Evolutionary conservation across 306 rosid species (phyloP).

Genomic region (Prunus dulcis): DNA sequence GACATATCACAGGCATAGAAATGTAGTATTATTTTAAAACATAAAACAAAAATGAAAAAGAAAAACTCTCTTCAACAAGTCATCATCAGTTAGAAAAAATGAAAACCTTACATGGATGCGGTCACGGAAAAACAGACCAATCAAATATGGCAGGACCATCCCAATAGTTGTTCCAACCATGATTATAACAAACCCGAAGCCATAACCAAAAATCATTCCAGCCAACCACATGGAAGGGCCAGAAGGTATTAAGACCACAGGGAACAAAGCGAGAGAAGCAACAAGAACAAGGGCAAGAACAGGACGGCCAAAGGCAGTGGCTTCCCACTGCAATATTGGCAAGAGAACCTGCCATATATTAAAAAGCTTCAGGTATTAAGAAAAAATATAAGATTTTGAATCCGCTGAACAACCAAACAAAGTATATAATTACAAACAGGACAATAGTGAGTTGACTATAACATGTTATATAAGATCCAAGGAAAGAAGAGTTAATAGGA

Average conservation of each 20-base stretch:
- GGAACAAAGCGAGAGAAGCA: slow-evolving; percentile 90
- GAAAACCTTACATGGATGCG: slow-evolving; percentile 78
- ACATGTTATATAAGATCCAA: not conserved
- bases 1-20: slow-evolving; percentile 9
- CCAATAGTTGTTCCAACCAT: slow-evolving; percentile 98
- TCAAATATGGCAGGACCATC: slow-evolving; percentile 90
- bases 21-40: not conserved
- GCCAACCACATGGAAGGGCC: slow-evolving; percentile 99
- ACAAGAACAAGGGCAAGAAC: slow-evolving; percentile 80
- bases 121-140: slow-evolving; percentile 78
- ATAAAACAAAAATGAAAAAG: not conserved
- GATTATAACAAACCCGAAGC: slow-evolving; percentile 83
- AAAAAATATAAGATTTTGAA: slow-evolving; percentile 2
- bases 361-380: slow-evolving; percentile 9
- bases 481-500: slow-evolving; percentile 13
- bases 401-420: not conserved
- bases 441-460: not conserved
- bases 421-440: not conserved
- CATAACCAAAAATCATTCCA: slow-evolving; percentile 98
- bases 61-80: not conserved
- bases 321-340: slow-evolving; percentile 96
- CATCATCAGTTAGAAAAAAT: not conserved
- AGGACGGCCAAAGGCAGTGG: slow-evolving; percentile 96
- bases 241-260: slow-evolving; percentile 79
- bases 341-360: slow-evolving; percentile 54